These are phyloP conservation scores for Camelina sativa DNA, from an alignment of 345 rosid genomes.

Conservation along the genomic window DNA sequence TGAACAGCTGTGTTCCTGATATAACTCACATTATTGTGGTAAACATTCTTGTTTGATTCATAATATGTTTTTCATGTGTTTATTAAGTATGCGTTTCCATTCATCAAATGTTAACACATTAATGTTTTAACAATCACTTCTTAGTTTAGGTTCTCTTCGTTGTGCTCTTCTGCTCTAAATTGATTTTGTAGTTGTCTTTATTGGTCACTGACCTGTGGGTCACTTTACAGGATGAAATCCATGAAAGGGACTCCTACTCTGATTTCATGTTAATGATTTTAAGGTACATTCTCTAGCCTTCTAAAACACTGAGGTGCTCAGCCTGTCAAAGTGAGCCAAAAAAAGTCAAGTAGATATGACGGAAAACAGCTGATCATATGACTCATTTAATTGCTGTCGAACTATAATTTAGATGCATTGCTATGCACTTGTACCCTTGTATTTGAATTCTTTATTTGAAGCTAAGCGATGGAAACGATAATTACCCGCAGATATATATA, in stretches of 20 bases:
- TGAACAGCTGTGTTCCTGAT: slow-evolving; percentile 55
- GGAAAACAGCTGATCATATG: neutral
- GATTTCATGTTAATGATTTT: slow-evolving; percentile 92
- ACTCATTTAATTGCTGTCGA: neutral
- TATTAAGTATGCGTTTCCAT: slow-evolving; percentile 14
- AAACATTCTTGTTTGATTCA: slow-evolving; percentile 37
- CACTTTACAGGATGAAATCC: slow-evolving; percentile 89
- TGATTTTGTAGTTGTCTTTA: slow-evolving; percentile 28
- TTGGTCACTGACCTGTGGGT: slow-evolving; percentile 38
- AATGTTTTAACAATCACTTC: slow-evolving; percentile 7
- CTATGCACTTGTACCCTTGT: neutral
- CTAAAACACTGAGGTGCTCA: slow-evolving; percentile 16
- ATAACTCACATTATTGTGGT: slow-evolving; percentile 97
- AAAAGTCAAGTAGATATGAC: neutral
- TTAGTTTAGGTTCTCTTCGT: slow-evolving; percentile 3
- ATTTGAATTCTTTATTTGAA: neutral
- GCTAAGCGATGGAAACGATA: neutral
- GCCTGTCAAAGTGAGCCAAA: slow-evolving; percentile 17
- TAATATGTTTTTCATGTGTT: slow-evolving; percentile 17
- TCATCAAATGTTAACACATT: neutral
- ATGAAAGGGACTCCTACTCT: slow-evolving; percentile 93
- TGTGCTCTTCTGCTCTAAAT: slow-evolving; percentile 5
- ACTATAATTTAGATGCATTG: slow-evolving; percentile 16
- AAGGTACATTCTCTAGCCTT: slow-evolving; percentile 60
- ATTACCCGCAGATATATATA: neutral